Evolutionary conservation across 2,329 filamentous ascomycete species (phyloP).

Genomic region (Phyllachora maydis): DNA sequence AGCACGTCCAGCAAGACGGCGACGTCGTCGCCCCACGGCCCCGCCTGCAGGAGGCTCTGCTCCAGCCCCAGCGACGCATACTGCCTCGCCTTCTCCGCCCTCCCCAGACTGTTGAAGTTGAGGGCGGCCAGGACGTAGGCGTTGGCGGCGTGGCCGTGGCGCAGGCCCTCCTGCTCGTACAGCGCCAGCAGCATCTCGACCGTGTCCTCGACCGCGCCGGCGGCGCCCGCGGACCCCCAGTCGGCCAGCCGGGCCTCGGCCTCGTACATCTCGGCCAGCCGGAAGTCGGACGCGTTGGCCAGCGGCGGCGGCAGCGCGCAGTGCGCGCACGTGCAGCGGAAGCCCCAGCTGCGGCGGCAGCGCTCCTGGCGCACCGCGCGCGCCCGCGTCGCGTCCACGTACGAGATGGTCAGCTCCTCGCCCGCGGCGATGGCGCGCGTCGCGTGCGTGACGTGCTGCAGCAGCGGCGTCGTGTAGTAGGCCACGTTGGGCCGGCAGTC

Average conservation of each 20-base stretch:
- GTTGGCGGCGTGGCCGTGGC: conserved; percentile 8
- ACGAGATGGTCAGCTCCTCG: conserved; percentile 14
- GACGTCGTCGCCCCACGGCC: conserved; percentile 8
- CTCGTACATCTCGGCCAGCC: conserved; percentile 7
- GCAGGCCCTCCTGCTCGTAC: conserved; percentile 11
- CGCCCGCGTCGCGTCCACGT: conserved; percentile 9
- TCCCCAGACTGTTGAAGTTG: conserved; percentile 13
- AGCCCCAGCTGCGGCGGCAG: conserved; percentile 10
- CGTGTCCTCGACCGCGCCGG: too few species aligned
- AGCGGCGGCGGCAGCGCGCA: conserved; percentile 7
- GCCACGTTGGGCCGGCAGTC: conserved; percentile 14
- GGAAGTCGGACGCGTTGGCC: conserved; percentile 9
- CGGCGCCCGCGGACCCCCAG: conserved; percentile 2
- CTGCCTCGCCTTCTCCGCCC: conserved; percentile 8
- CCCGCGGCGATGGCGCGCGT: conserved; percentile 11
- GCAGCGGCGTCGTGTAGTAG: conserved; percentile 4
- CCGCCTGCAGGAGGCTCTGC: conserved; percentile 10
- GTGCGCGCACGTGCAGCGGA: conserved; percentile 11
- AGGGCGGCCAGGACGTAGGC: conserved; percentile 14
- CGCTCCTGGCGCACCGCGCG: conserved; percentile 9
- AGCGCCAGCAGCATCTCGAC: conserved; percentile 9
- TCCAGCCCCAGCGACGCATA: conserved; percentile 11
- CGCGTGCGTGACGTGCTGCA: conserved; percentile 11
- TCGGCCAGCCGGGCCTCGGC: conserved; percentile 7
- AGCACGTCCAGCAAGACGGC: conserved; percentile 10